Percentiles rank a stretch among this genome's conserved stretches.
Evolutionary conservation across 176 grass and related monocot species (phyloP).

Genomic region (Oryza meyeriana): DNA sequence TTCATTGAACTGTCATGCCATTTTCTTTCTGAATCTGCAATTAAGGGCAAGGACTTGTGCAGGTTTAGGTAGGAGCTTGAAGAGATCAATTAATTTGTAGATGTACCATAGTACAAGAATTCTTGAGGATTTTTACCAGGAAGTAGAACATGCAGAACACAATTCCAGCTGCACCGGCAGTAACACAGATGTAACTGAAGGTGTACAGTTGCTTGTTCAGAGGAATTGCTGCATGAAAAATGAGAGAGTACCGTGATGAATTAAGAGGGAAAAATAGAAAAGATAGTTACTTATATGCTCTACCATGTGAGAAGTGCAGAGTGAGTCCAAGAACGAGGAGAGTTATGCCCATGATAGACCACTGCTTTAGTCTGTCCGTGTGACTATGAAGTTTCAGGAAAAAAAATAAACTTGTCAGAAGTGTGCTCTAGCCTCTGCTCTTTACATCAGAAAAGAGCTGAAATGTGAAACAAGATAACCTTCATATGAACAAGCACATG

Average conservation of each 20-base stretch:
- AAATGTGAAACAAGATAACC: conserved; percentile 28
- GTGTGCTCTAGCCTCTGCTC: neutral
- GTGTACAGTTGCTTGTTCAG: conserved; percentile 90
- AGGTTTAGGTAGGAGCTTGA: neutral
- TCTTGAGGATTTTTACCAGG: conserved; percentile 32
- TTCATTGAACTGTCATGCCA: neutral
- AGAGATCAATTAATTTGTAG: neutral
- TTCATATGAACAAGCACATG: conserved; percentile 90
- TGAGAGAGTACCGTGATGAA: neutral
- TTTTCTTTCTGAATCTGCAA: neutral
- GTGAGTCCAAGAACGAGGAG: conserved; percentile 73
- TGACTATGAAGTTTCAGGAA: conserved; percentile 49
- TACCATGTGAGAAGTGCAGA: conserved; percentile 92
- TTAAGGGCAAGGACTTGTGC: neutral
- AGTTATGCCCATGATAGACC: conserved; percentile 54
- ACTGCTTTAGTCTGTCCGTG: conserved; percentile 70
- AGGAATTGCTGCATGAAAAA: conserved; percentile 68
- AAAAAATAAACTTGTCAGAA: neutral
- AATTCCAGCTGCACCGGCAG: conserved; percentile 63
- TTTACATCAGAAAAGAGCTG: neutral
- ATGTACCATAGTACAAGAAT: neutral
- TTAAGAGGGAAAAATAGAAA: neutral
- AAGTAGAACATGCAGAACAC: conserved; percentile 67
- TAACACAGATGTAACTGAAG: conserved; percentile 86
- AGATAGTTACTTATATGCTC: neutral